Evolutionary conservation across 495 filamentous ascomycete genomes (phyloP), one percentile per base, ranked within the genome.

Genomic region (Bacidia rubella): DNA sequence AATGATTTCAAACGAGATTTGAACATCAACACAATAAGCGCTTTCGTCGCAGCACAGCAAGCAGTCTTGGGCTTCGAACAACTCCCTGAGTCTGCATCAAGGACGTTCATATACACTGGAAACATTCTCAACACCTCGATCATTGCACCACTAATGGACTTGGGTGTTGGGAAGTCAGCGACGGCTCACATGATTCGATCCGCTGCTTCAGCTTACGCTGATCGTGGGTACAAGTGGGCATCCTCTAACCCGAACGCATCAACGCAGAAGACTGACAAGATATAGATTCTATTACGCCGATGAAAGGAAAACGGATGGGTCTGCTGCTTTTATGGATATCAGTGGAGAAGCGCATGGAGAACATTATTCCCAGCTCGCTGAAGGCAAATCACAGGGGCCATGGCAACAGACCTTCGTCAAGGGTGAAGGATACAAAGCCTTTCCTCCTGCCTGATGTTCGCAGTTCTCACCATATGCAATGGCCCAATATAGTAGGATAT

Each of bases 251-350:
- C 7, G 4, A 1, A 1, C n/a, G 15, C 10, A 38, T 15, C 17
- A 17, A 15, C 5, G 38, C 9, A 25, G 7, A 50, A 11, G 7
- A 43, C 12, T 49, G 45, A 54, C 49, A 32, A 54, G 38, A 56
- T 10, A n/a, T 46, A 74, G 72, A 52, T 74, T 76, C 56, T 74
- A 73, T 52, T 76, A 73, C 62, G 67, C 61, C 9, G 72, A 74
- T 48, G 65, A 74, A 54, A 59, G 72, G 29, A 68, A 67, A 15
- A 57, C 60, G 19, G 68, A 74, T 57, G 72, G 71, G 3, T 21
- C 60, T 12, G 27, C 61, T n/a, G 58, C 32, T 10, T 60, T 46
- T 26, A 24, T 12, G 17, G 52, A 29, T 2, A 59, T 74, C 11
- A 56, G 61, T 51, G 72, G 72, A 32, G 63, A 68, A 17, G 70